Evolutionary conservation across 208 protist genomes (phyloP).

Genomic region (Trypanosoma conorhini): DNA sequence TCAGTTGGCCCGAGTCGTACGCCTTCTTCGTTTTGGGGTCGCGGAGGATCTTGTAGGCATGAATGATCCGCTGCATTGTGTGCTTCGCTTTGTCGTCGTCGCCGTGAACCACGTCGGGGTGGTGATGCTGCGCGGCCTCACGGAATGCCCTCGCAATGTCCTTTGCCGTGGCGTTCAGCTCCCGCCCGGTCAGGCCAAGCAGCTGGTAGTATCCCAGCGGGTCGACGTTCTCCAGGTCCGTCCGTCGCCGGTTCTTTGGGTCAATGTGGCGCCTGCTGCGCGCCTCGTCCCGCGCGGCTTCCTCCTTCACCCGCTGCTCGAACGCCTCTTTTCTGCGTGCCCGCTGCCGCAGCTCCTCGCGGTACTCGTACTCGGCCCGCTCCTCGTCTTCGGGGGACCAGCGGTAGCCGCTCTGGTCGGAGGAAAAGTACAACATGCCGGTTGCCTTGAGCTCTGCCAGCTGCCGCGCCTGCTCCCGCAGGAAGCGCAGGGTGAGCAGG

Average conservation of each 20-base stretch:
- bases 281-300: conserved; percentile 66
- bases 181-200: conserved; percentile 74
- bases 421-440: conserved; percentile 76
- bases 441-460: conserved; percentile 72
- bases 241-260: conserved; percentile 67
- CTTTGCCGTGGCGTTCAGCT: conserved; percentile 71
- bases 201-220: conserved; percentile 90
- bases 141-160: conserved; percentile 86
- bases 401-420: conserved; percentile 79
- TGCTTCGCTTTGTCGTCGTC: conserved; percentile 40
- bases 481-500: conserved; percentile 36
- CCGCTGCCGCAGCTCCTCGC: conserved; percentile 78
- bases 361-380: conserved; percentile 86
- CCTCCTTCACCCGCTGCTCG: conserved; percentile 86
- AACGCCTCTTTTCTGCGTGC: conserved; percentile 69
- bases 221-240: conserved; percentile 73
- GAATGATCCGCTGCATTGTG: conserved; percentile 81
- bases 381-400: conserved; percentile 87
- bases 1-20: conserved; percentile 78
- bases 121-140: conserved; percentile 58
- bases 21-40: conserved; percentile 64
- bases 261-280: conserved; percentile 56
- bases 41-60: conserved; percentile 83
- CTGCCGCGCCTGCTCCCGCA: conserved; percentile 47
- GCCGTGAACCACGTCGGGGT: conserved; percentile 64